These are phyloP conservation scores for Vicia faba DNA, from an alignment of 306 rosid species.

Conservation along the genomic window DNA sequence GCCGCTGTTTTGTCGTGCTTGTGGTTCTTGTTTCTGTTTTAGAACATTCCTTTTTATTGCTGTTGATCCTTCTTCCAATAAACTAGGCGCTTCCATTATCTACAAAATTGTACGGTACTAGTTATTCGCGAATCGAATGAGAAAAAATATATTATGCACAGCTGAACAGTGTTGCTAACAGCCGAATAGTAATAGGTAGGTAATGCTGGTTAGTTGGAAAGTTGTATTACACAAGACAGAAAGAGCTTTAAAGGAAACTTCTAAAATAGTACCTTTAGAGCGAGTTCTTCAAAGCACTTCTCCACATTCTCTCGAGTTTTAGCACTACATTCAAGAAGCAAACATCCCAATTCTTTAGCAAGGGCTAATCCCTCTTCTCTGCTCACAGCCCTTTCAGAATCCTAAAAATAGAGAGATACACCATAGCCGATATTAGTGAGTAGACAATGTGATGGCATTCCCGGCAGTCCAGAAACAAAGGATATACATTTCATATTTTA, in stretches of 20 bases:
- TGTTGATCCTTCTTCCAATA: slow-evolving; percentile 84
- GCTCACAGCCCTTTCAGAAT: slow-evolving; percentile 84
- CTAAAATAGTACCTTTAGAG: slow-evolving; percentile 67
- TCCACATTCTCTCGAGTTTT: slow-evolving; percentile 90
- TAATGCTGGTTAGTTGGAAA: slow-evolving; percentile 6
- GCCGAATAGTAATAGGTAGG: neutral
- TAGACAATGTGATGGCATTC: neutral
- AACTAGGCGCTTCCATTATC: slow-evolving; percentile 96
- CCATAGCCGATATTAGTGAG: slow-evolving; percentile 4
- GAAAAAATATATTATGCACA: too few species aligned
- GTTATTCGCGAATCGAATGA: neutral
- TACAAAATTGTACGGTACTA: slow-evolving; percentile 38
- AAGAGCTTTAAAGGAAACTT: slow-evolving; percentile 7
- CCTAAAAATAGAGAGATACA: slow-evolving; percentile 49
- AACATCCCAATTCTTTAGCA: slow-evolving; percentile 80
- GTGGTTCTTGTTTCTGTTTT: slow-evolving; percentile 71
- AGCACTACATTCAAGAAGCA: slow-evolving; percentile 91
- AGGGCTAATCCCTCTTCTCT: slow-evolving; percentile 89
- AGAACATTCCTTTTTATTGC: slow-evolving; percentile 70
- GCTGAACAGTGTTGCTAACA: neutral
- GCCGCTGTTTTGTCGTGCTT: slow-evolving; percentile 49
- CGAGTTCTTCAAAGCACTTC: slow-evolving; percentile 91
- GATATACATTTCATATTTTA: neutral
- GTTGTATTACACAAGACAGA: slow-evolving; percentile 3
- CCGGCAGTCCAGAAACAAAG: neutral